Conservation (phyloP, 1,139 yeast species). For the Sugiyamaella castrensis region DNA sequence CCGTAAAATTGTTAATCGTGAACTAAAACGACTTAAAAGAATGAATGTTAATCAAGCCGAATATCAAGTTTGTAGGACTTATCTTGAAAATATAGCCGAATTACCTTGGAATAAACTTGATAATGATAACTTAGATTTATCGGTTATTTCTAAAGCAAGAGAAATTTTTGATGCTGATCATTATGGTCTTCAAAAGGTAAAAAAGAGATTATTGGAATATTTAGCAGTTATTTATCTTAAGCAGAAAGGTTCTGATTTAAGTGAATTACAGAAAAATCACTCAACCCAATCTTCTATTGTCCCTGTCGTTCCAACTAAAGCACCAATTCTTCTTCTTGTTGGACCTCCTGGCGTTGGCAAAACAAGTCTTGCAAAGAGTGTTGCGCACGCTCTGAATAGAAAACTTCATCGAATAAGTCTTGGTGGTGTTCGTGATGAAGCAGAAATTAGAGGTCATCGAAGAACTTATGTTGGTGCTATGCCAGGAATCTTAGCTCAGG, state of each 20-base stretch:
- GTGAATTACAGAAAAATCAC: neutral
- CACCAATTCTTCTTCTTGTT: conserved; percentile 77
- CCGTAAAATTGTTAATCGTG: conserved; percentile 55
- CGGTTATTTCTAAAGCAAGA: conserved; percentile 56
- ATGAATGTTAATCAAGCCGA: conserved; percentile 70
- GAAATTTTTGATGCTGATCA: conserved; percentile 72
- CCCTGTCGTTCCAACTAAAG: conserved; percentile 41
- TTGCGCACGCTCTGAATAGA: conserved; percentile 77
- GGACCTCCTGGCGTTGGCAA: conserved; percentile 98
- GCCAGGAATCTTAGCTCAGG: conserved; percentile 84
- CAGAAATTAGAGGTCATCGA: conserved; percentile 89
- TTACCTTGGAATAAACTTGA: conserved; percentile 47
- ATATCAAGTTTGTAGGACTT: conserved; percentile 67
- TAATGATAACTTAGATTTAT: conserved; percentile 32
- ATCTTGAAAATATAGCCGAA: conserved; percentile 66
- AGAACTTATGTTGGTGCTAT: conserved; percentile 92
- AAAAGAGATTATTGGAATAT: conserved; percentile 76
- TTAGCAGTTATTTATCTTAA: conserved; percentile 72
- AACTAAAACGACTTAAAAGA: conserved; percentile 57
- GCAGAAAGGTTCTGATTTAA: conserved; percentile 18
- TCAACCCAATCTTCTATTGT: neutral
- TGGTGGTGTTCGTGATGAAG: conserved; percentile 88
- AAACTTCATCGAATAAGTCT: conserved; percentile 80
- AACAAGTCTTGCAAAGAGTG: conserved; percentile 82
- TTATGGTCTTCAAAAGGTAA: conserved; percentile 78